A percentile compares a stretch with the other conserved stretches of the same genome.
Evolutionary conservation across 2,329 filamentous ascomycete species (phyloP).

Genomic region (Capronia coronata): DNA sequence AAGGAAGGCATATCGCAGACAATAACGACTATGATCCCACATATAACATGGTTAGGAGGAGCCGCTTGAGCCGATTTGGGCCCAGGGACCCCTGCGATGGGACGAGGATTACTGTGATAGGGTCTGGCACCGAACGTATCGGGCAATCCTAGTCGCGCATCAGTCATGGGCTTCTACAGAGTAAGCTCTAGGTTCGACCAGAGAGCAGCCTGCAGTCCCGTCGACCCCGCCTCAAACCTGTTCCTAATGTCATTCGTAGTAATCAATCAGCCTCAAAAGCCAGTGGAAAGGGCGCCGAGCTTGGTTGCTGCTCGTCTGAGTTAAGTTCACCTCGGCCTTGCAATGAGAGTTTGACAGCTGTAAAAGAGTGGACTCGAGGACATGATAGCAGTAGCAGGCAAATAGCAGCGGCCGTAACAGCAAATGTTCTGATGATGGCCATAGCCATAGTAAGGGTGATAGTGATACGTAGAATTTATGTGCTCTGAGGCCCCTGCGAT

Average conservation of each 20-base stretch:
- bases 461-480: no score
- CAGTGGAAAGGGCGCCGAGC: background rate
- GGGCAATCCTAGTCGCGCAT: constrained; percentile 5
- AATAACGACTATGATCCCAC: no score
- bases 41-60: constrained; percentile 8
- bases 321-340: no score
- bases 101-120: background rate
- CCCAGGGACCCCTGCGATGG: background rate
- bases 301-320: background rate
- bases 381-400: no score
- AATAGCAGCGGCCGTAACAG: no score
- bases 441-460: no score
- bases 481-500: no score
- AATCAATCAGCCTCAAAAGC: constrained; percentile 13
- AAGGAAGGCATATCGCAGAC: constrained; percentile 6
- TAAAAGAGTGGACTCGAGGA: no score
- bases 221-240: constrained; percentile 7
- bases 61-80: constrained; percentile 4
- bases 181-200: background rate
- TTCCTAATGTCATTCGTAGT: constrained; percentile 17
- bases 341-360: no score
- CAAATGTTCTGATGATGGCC: no score
- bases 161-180: background rate
- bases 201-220: background rate
- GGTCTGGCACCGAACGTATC: no score